phyloP scores from a whole-genome alignment of 805 yeast species.

The Wickerhamomyces queroliae region DNA sequence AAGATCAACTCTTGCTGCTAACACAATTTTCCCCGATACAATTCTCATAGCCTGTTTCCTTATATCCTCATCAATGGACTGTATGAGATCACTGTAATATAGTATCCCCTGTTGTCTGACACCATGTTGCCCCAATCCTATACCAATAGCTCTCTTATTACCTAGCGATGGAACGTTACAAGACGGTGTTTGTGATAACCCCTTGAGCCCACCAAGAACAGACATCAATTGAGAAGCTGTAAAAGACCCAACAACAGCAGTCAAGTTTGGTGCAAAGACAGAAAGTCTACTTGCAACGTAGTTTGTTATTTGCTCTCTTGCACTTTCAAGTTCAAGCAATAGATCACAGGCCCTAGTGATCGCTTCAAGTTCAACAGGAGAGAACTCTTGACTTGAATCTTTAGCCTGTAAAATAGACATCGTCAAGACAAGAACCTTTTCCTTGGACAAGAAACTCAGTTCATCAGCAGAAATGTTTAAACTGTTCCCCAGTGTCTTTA shows the following conservation, averaged over 20 bases:
- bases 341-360: conserved; percentile 42
- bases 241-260: conserved; percentile 64
- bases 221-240: conserved; percentile 72
- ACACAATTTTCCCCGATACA: conserved; percentile 67
- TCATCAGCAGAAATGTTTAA: conserved; percentile 23
- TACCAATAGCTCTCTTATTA: conserved; percentile 33
- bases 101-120: conserved; percentile 65
- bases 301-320: conserved; percentile 37
- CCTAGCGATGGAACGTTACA: conserved; percentile 84
- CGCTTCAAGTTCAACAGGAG: conserved; percentile 27
- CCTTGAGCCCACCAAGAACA: conserved; percentile 60
- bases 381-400: conserved; percentile 22
- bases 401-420: conserved; percentile 62
- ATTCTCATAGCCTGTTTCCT: conserved; percentile 71
- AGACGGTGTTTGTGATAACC: conserved; percentile 65
- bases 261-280: conserved; percentile 72
- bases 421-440: conserved; percentile 63
- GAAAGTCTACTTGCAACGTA: conserved; percentile 54
- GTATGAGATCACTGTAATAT: conserved; percentile 54
- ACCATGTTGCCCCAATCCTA: conserved; percentile 38
- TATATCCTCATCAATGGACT: conserved; percentile 49
- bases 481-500: conserved; percentile 46
- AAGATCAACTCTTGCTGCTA: conserved; percentile 81
- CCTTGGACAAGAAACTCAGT: conserved; percentile 42
- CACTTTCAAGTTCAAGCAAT: conserved; percentile 37